Conservation (phyloP, 305 asterid genomes). For the Plantago rigida region DNA sequence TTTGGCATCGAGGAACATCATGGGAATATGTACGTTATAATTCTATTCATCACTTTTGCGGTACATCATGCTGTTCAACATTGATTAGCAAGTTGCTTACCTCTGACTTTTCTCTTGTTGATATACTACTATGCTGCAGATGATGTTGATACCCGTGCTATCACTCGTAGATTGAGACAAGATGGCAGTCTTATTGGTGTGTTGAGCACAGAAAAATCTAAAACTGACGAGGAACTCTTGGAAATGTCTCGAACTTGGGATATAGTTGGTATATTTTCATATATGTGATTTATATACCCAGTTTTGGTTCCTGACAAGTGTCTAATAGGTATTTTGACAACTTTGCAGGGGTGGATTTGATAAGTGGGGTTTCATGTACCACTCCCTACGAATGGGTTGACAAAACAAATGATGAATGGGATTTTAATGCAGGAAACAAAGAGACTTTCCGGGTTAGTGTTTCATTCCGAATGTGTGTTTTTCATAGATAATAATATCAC, state of each 20-base stretch:
- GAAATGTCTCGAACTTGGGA: constrained; percentile 66
- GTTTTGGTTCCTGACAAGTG: constrained; percentile 3
- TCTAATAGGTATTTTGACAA: constrained; percentile 1
- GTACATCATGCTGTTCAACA: constrained; percentile 2
- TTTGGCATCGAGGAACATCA: constrained; percentile 74
- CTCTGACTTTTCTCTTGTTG: constrained; percentile 15
- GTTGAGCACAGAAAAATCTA: constrained; percentile 65
- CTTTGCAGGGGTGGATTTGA: constrained; percentile 77
- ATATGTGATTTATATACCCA: constrained; percentile 1
- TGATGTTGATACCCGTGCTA: constrained; percentile 96
- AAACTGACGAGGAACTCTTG: constrained; percentile 68
- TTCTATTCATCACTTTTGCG: constrained; percentile 12
- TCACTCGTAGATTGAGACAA: constrained; percentile 81
- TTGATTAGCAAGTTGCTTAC: neutral
- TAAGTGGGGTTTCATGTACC: constrained; percentile 71
- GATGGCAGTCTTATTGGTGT: constrained; percentile 97
- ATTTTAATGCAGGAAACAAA: constrained; percentile 48
- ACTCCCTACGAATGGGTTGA: constrained; percentile 78
- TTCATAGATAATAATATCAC: neutral
- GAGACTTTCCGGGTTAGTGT: constrained; percentile 51
- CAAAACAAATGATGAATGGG: constrained; percentile 62
- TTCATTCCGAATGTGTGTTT: constrained; percentile 5
- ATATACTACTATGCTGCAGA: constrained; percentile 39
- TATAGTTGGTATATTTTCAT: constrained; percentile 55
- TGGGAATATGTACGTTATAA: constrained; percentile 75